phyloP scores from a whole-genome alignment of 495 filamentous ascomycete genomes.

The Tuber melanosporum region DNA sequence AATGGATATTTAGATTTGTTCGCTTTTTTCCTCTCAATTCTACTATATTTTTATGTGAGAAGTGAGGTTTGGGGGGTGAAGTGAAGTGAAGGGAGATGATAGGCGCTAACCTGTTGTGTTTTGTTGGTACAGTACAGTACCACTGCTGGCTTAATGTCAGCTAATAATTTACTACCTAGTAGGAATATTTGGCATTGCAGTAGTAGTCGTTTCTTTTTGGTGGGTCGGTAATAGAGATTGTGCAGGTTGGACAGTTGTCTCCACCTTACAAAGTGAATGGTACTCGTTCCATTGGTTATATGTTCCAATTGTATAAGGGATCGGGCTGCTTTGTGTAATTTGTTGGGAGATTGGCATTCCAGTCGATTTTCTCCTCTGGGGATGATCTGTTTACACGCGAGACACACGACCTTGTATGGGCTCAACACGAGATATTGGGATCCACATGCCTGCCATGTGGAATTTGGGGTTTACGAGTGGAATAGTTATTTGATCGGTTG shows the following conservation, averaged over 20 bases:
- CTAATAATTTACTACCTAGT: neutral
- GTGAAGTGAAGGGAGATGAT: neutral
- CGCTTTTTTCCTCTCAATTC: neutral
- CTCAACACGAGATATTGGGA: neutral
- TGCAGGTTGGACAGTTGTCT: neutral
- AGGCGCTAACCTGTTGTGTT: neutral
- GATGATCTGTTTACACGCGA: neutral
- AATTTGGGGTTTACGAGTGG: neutral
- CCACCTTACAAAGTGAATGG: neutral
- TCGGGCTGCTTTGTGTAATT: neutral
- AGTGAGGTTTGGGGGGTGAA: neutral
- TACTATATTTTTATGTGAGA: neutral
- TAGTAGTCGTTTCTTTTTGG: neutral
- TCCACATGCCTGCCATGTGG: neutral
- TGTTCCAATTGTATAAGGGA: neutral
- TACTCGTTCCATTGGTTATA: neutral
- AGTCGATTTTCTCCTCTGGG: neutral
- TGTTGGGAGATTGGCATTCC: neutral
- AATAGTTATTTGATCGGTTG: neutral
- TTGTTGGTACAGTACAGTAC: neutral
- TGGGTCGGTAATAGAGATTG: neutral
- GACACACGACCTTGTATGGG: neutral
- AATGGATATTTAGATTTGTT: neutral
- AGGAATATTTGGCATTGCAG: neutral
- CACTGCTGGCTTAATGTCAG: conserved; percentile 2